Evolutionary conservation across 805 yeast species (phyloP), one percentile per base, ranked within the genome.

Genomic region (Starmera amethionina): DNA sequence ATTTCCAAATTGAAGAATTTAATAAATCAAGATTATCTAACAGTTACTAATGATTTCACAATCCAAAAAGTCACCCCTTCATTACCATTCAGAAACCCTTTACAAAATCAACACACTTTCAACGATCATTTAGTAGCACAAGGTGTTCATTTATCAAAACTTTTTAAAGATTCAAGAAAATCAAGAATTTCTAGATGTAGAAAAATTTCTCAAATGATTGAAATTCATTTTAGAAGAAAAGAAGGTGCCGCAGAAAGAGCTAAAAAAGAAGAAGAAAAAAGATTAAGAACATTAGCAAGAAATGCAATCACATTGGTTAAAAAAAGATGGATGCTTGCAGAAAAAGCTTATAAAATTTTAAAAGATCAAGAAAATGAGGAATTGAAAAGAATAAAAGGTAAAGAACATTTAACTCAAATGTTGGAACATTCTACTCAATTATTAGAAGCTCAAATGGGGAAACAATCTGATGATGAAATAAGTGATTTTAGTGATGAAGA

Each of bases 261-360:
- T 42, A 72, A 72, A 18, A 79, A 79, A 47, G 94, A 83, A 42
- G 75, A 79, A 50, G 95, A 88, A 50, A 82, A 75, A 49, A 75
- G 77, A 40, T 67, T 82, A 42, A 67, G 72, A 42, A 75, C 73
- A 43, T 58, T 90, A 30, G 95, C 96, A n/a, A 75, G 86, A 50
- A 72, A 79, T 37, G 83, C 94, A 0, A 82, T 84, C 2, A 80
- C 76, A 50, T 87, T 88, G 35, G 96, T 93, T 10, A 82, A 82
- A 60, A 87, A 80, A 57, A 79, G 93, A 53, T 93, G 99, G 99
- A 65, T 71, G 18, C 70, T 88, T 37, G 98, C 97, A 3, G 85
- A 81, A 46, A 87, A 84, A 56, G 94, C 86, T 1, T 81, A 74
- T 54, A 70, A 68, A 37, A 82, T 79, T 13, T 65, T 84, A 44